These are phyloP conservation scores for Aspergillus sp. DNA, from an alignment of 2,329 filamentous ascomycete genomes.

Conservation along the genomic window DNA sequence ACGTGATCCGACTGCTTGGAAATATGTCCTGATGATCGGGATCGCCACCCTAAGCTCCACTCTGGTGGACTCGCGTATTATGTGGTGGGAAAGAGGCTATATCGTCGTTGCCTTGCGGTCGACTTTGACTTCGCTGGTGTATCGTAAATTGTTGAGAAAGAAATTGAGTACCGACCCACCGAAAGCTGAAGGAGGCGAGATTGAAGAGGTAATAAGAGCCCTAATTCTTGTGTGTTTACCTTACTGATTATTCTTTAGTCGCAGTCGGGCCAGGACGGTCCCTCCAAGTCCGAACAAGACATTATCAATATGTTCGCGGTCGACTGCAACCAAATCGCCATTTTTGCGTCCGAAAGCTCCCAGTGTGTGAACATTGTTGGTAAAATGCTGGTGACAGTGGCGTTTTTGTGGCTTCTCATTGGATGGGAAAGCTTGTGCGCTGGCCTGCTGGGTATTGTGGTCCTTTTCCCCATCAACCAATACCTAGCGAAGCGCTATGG, in stretches of 20 bases:
- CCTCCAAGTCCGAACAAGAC: background rate
- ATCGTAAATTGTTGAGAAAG: background rate
- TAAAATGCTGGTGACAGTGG: background rate
- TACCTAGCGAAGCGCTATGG: conserved; percentile 64
- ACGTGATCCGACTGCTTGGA: background rate
- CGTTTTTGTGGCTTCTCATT: background rate
- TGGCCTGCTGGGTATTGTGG: background rate
- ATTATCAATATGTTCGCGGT: background rate
- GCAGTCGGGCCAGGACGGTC: background rate
- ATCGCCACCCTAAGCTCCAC: background rate
- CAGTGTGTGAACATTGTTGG: background rate
- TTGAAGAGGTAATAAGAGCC: background rate
- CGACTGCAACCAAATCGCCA: background rate
- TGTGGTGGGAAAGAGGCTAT: background rate
- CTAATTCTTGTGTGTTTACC: too few species aligned
- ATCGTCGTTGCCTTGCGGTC: background rate
- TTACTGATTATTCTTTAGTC: background rate
- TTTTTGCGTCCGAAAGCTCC: background rate
- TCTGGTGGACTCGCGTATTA: background rate
- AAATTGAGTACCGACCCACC: background rate
- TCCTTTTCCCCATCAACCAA: background rate
- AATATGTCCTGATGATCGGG: background rate
- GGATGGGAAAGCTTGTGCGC: background rate
- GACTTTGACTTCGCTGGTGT: background rate
- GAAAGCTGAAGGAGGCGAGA: background rate